Conservation (phyloP, 2,329 filamentous ascomycete species). For the Alternaria ethzedia region DNA sequence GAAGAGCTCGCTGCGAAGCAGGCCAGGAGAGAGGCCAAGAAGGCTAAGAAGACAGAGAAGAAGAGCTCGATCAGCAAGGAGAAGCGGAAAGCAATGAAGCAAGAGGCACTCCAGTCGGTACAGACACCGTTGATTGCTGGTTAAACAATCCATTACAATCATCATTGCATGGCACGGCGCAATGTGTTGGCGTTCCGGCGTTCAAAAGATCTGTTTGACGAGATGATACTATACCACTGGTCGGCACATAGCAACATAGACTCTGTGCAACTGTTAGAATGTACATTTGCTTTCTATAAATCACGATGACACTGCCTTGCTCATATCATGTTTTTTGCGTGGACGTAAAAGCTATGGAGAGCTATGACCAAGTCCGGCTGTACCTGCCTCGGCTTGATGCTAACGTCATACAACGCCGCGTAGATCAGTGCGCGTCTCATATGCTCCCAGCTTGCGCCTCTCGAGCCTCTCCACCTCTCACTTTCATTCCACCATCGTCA, state of each 20-base stretch:
- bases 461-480: conserved; percentile 6
- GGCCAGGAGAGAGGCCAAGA: conserved; percentile 60
- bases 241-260: not conserved
- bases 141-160: not conserved
- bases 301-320: not conserved
- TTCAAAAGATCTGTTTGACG: conserved; percentile 25
- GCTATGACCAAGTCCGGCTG: conserved; percentile 17
- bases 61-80: conserved; percentile 51
- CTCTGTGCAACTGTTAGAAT: not conserved
- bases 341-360: not conserved
- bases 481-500: not conserved
- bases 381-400: conserved; percentile 18
- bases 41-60: conserved; percentile 38
- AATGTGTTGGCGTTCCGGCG: conserved; percentile 24
- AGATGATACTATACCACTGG: conserved; percentile 22
- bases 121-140: conserved; percentile 44
- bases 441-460: conserved; percentile 14
- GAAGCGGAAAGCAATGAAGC: conserved; percentile 59
- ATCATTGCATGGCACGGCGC: conserved; percentile 20
- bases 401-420: conserved; percentile 29
- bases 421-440: conserved; percentile 9
- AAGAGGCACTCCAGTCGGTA: conserved; percentile 53
- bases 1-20: conserved; percentile 44
- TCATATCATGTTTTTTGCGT: not conserved
- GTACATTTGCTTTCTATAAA: not conserved